Conservation (phyloP, 768 basidiomycete genomes). For the Hortiboletus campestris region DNA sequence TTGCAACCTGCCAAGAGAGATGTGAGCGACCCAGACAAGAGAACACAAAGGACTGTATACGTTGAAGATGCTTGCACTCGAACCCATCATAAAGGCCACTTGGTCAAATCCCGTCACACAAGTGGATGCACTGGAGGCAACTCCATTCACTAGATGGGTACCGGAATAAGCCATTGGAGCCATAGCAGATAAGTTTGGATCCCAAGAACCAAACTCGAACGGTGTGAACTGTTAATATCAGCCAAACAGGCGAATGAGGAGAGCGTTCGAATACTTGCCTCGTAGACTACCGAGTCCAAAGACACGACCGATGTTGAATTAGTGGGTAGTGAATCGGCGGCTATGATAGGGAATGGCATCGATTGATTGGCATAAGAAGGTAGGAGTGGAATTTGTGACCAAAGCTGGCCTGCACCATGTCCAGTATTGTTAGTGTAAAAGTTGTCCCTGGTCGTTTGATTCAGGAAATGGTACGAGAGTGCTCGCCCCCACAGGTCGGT, state of each 20-base stretch:
- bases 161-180: slow-evolving; percentile 63
- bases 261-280: slow-evolving; percentile 39
- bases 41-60: slow-evolving; percentile 29
- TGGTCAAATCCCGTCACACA: slow-evolving; percentile 80
- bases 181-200: slow-evolving; percentile 70
- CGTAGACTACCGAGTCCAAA: slow-evolving; percentile 52
- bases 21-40: neutral
- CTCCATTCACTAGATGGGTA: slow-evolving; percentile 58
- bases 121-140: slow-evolving; percentile 48
- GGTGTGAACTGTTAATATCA: slow-evolving; percentile 47
- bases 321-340: slow-evolving; percentile 52
- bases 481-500: slow-evolving; percentile 64
- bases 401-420: slow-evolving; percentile 73
- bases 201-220: slow-evolving; percentile 72
- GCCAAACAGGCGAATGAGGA: slow-evolving; percentile 6
- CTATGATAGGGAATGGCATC: slow-evolving; percentile 68
- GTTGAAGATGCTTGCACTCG: slow-evolving; percentile 69
- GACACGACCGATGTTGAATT: slow-evolving; percentile 40
- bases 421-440: slow-evolving; percentile 57
- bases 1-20: slow-evolving; percentile 46
- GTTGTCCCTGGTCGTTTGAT: slow-evolving; percentile 55
- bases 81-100: slow-evolving; percentile 70
- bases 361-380: slow-evolving; percentile 48
- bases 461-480: slow-evolving; percentile 72
- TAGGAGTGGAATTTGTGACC: slow-evolving; percentile 55